phyloP scores from a whole-genome alignment of 176 grass and related monocot species.

The Aechmea fasciata region DNA sequence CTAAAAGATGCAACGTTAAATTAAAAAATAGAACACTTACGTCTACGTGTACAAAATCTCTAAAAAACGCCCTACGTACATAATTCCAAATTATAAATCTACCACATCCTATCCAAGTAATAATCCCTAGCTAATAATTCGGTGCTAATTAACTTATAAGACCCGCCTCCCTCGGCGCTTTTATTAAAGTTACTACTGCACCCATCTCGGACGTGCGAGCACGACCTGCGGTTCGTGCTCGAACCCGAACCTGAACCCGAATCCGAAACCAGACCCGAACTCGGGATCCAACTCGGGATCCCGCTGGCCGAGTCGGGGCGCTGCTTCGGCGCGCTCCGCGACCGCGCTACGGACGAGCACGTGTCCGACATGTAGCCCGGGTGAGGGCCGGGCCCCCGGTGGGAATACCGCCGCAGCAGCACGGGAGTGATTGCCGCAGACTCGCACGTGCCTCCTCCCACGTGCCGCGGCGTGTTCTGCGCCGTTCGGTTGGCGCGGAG shows the following conservation, averaged over 20 bases:
- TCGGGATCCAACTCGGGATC: constrained; percentile 5
- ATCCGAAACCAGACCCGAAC: not conserved
- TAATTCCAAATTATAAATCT: constrained; percentile 7
- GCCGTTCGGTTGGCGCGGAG: constrained; percentile 23
- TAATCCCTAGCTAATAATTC: constrained; percentile 47
- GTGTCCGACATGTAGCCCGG: constrained; percentile 83
- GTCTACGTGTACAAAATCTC: too few relatives aligned
- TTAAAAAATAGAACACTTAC: too few relatives aligned
- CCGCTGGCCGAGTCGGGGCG: constrained; percentile 1
- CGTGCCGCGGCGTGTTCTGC: constrained; percentile 38
- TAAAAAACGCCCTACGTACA: not conserved
- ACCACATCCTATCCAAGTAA: constrained; percentile 89
- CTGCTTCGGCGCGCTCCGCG: constrained; percentile 63
- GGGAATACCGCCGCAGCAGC: constrained; percentile 16
- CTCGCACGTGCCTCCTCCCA: constrained; percentile 21
- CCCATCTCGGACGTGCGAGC: constrained; percentile 21
- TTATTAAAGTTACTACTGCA: constrained; percentile 4
- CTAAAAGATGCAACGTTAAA: too few relatives aligned
- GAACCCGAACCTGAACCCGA: not conserved
- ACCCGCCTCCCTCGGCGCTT: constrained; percentile 4
- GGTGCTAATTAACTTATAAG: not conserved
- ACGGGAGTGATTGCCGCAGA: constrained; percentile 9
- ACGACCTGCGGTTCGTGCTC: constrained; percentile 30
- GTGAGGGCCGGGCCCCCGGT: constrained; percentile 9
- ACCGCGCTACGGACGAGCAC: constrained; percentile 59